phyloP scores from a whole-genome alignment of 1,139 yeast genomes.

The Meyerozyma guilliermondii region DNA sequence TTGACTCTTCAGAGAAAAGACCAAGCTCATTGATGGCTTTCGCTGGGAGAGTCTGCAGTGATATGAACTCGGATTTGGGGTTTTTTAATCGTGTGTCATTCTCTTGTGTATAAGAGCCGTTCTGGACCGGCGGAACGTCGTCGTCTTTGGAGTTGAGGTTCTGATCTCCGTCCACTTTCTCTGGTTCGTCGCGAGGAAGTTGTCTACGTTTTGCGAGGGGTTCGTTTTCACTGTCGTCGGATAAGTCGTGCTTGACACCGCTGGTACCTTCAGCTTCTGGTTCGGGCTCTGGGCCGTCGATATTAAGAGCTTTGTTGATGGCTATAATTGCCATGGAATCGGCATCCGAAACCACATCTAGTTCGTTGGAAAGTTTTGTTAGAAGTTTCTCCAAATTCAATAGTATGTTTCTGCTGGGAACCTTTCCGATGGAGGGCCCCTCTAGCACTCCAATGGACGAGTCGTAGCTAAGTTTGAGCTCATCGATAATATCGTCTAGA shows the following conservation, averaged over 20 bases:
- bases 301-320: conserved; percentile 13
- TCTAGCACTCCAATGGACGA: conserved; percentile 54
- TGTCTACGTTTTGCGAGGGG: conserved; percentile 7
- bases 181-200: background rate
- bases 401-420: conserved; percentile 44
- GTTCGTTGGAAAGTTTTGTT: conserved; percentile 43
- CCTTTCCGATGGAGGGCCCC: conserved; percentile 48
- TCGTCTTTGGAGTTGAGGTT: conserved; percentile 22
- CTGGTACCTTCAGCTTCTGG: conserved; percentile 7
- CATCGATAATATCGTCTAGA: conserved; percentile 48
- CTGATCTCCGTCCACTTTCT: background rate
- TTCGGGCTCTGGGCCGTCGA: conserved; percentile 9
- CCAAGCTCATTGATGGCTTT: conserved; percentile 63
- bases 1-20: conserved; percentile 56
- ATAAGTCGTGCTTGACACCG: conserved; percentile 6
- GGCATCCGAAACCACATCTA: conserved; percentile 40
- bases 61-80: conserved; percentile 75
- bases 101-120: conserved; percentile 43
- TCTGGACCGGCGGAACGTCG: conserved; percentile 40
- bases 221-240: conserved; percentile 3
- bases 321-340: conserved; percentile 37
- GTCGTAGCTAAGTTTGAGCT: conserved; percentile 52
- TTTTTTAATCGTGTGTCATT: conserved; percentile 61
- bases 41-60: conserved; percentile 65
- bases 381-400: conserved; percentile 43